A percentile compares a stretch with the other conserved stretches of the same genome.
phyloP scores from a whole-genome alignment of 2,329 filamentous ascomycete species.

The Lasiodiplodia gonubiensis region DNA sequence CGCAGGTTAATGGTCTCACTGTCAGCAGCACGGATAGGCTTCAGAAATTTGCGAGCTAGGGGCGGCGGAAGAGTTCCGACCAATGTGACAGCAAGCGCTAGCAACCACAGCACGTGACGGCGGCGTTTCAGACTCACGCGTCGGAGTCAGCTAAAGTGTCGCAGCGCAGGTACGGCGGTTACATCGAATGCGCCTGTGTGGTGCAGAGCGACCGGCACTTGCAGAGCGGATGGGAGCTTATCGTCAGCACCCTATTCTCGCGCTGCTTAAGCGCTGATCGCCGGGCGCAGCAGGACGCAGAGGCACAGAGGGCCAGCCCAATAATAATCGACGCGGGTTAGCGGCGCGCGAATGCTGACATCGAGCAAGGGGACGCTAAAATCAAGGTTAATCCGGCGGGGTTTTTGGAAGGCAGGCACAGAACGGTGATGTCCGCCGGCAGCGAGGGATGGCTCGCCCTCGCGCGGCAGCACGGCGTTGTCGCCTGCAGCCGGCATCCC shows the following conservation, averaged over 20 bases:
- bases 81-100: neutral
- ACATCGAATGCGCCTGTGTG: neutral
- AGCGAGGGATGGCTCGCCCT: neutral
- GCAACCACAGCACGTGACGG: constrained; percentile 2
- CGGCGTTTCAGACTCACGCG: constrained; percentile 18
- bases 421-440: neutral
- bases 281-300: neutral
- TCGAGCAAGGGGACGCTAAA: constrained; percentile 24
- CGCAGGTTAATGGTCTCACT: neutral
- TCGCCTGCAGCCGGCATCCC: constrained; percentile 7
- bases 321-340: neutral
- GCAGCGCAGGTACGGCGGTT: constrained; percentile 26
- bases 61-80: neutral
- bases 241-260: constrained; percentile 16
- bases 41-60: neutral
- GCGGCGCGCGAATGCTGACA: neutral
- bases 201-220: neutral
- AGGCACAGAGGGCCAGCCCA: constrained; percentile 1
- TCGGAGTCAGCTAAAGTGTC: constrained; percentile 11
- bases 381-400: constrained; percentile 19
- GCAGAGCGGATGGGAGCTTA: neutral
- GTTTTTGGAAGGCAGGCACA: constrained; percentile 1
- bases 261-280: neutral
- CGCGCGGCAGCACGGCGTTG: constrained; percentile 11
- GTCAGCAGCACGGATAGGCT: neutral